Base-by-base conservation (phyloP, 441 rosid species). In the Hypseocharis bilobata region DNA sequence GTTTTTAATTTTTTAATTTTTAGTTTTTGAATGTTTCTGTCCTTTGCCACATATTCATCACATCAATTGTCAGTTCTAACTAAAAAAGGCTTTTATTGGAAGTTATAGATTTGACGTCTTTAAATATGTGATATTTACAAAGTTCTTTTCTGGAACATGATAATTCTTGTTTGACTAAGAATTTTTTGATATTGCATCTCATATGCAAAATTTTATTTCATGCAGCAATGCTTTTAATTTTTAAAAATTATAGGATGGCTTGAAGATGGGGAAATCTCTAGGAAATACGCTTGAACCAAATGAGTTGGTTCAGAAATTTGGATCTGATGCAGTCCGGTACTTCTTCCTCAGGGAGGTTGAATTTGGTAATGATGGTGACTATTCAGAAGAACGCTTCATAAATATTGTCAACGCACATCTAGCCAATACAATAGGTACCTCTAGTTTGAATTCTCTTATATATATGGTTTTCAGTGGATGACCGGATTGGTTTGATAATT, bases 251-350 rank as follows among this genome's bases (percentile, higher is more conserved):
- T 80, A 90, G 98, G 98, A 92, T 72, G 98, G 96, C 65, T 76
- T 88, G 96, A 90, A 92, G 89, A 92, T 92, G 98, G 98, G 98
- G 52, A 92, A 92, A 74, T 88, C 98, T 1, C 78, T 92, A 34
- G 98, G 98, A 40, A 92, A 90, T 63, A 87, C 98, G 6, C 69
- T 88, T 60, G 98, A 92, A 72, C 97, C 98, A n/a, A 84, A 83
- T 62, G 88, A 90, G 60, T 63, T 92, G 81, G 89, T 90, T 77
- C 78, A 74, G 54, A 92, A 75, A 72, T 92, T 89, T 73, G 96
- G 98, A 19, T 64, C 88, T 60, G 97, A 90, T 64, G 98, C 98
- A 3, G 89, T 92, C 56, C 81, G 97, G 74, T 90, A 92, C 77
- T 92, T 92, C 86, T 87, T 90, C 77, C 81, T 90, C 57, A 79